Base-by-base conservation (phyloP, 208 protist species). In the Acanthamoeba pearcei region DNA sequence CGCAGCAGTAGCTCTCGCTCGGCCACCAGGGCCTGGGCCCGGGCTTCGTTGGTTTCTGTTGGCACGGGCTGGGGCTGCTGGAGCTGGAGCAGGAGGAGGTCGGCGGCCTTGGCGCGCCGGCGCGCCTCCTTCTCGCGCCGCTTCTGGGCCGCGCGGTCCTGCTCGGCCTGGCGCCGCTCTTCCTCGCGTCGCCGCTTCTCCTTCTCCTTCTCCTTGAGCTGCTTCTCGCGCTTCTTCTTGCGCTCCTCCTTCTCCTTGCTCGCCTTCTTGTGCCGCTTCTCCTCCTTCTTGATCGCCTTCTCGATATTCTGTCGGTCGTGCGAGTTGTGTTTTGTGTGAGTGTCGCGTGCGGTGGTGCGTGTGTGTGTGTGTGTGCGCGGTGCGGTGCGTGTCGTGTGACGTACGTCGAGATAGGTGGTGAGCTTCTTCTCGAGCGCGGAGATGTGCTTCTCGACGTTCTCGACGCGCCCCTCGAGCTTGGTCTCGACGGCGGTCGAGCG, bases 401-500 rank as follows among this genome's bases (percentile, higher is more conserved):
- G 24, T 88, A 88, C 80, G 0, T 53, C 80, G n/a, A 88, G 80
- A 29, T 64, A 62, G 38, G 22, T 4, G 24, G 80, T 35, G 49
- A 88, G n/a, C 53, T 88, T 88, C 80, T 88, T 53, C 32, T 88
- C 80, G 32, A 88, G 53, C 12, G 13, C 46, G 27, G 49, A n/a
- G n/a, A 88, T 24, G 46, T 88, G 80, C 80, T 88, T 88, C 80
- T 88, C 80, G 27, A 88, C 80, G 32, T 53, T 88, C 42, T 62
- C 80, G 13, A 88, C 53, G 49, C 80, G 42, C 27, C 46, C 32
- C 32, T 88, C 80, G 24, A 88, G 32, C 80, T 88, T 88, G 49
- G 80, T 88, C n/a, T 88, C 80, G 42, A 88, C 38, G 24, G 42
- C 22, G 10, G 80, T 55, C 13, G 49, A 64, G 5, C 53, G 42